These are phyloP conservation scores for Ophiognomonia clavigignenti-juglandacearum DNA, from an alignment of 2,329 filamentous ascomycete genomes.

Conservation along the genomic window DNA sequence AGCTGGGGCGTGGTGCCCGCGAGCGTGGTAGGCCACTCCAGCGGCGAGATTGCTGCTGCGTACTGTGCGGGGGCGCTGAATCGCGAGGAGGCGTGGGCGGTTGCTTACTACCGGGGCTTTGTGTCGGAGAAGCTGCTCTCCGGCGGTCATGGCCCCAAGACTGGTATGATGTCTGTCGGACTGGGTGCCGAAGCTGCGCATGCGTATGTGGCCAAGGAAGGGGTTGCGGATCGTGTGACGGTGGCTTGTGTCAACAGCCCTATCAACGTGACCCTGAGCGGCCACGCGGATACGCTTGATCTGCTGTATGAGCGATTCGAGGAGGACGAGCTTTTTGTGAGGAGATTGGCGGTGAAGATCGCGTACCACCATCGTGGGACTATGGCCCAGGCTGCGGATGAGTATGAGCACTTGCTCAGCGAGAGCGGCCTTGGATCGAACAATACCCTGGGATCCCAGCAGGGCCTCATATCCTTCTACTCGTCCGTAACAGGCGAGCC, in stretches of 20 bases:
- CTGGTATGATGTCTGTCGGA: neutral
- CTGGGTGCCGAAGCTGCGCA: neutral
- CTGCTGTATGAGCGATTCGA: neutral
- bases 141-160: neutral
- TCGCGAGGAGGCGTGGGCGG: slow-evolving; percentile 15
- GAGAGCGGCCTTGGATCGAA: neutral
- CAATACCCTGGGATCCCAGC: neutral
- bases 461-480: neutral
- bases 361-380: slow-evolving; percentile 4
- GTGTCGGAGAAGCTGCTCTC: neutral
- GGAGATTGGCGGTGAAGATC: neutral
- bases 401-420: slow-evolving; percentile 16
- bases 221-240: neutral
- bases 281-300: neutral
- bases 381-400: slow-evolving; percentile 16
- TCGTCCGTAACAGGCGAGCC: neutral
- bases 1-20: neutral
- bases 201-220: neutral
- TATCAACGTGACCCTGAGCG: slow-evolving; percentile 1
- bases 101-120: slow-evolving; percentile 1
- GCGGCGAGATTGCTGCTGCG: slow-evolving; percentile 1
- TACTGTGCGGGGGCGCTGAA: neutral
- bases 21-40: neutral
- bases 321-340: neutral
- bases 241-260: slow-evolving; percentile 5